Percentiles rank a stretch among this genome's conserved stretches.
These are phyloP conservation scores for Fusarium floridanum DNA, from an alignment of 2,329 filamentous ascomycete species.

Conservation along the genomic window DNA sequence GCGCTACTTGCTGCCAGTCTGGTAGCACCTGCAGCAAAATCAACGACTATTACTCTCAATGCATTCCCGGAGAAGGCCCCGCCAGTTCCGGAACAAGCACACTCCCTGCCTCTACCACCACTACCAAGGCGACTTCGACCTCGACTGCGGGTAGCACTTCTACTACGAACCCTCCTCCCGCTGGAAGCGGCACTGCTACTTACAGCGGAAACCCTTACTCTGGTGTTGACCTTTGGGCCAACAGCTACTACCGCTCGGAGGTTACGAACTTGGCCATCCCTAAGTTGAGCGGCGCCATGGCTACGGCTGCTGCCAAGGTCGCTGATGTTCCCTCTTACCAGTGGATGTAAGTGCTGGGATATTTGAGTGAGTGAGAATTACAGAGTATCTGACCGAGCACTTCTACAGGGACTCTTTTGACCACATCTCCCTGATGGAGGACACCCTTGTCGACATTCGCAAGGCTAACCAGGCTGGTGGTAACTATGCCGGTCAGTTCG, in stretches of 20 bases:
- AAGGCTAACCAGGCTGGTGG: slow-evolving; percentile 52
- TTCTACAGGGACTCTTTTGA: slow-evolving; percentile 60
- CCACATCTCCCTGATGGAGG: slow-evolving; percentile 61
- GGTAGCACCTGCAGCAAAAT: slow-evolving; percentile 42
- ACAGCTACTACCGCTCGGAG: slow-evolving; percentile 68
- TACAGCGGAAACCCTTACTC: slow-evolving; percentile 68
- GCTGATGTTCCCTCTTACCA: slow-evolving; percentile 66
- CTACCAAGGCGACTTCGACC: slow-evolving; percentile 16
- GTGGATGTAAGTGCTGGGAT: slow-evolving; percentile 58
- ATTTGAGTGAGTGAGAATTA: accelerated
- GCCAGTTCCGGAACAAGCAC: slow-evolving; percentile 22
- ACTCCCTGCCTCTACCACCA: slow-evolving; percentile 27
- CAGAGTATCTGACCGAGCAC: slow-evolving; percentile 14
- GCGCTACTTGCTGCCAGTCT: slow-evolving; percentile 58
- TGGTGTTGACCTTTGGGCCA: slow-evolving; percentile 65
- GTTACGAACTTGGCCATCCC: slow-evolving; percentile 70
- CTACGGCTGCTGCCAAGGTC: slow-evolving; percentile 64
- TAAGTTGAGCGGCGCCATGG: slow-evolving; percentile 67
- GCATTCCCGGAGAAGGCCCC: slow-evolving; percentile 33
- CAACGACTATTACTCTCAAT: slow-evolving; percentile 44
- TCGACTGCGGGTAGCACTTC: slow-evolving; percentile 11
- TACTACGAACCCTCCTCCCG: slow-evolving; percentile 44
- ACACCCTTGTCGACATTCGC: slow-evolving; percentile 60
- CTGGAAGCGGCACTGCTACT: slow-evolving; percentile 53
- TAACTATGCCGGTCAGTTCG: slow-evolving; percentile 62